These are phyloP conservation scores for Claviceps sp. DNA, from an alignment of 2,329 filamentous ascomycete genomes.

Conservation along the genomic window DNA sequence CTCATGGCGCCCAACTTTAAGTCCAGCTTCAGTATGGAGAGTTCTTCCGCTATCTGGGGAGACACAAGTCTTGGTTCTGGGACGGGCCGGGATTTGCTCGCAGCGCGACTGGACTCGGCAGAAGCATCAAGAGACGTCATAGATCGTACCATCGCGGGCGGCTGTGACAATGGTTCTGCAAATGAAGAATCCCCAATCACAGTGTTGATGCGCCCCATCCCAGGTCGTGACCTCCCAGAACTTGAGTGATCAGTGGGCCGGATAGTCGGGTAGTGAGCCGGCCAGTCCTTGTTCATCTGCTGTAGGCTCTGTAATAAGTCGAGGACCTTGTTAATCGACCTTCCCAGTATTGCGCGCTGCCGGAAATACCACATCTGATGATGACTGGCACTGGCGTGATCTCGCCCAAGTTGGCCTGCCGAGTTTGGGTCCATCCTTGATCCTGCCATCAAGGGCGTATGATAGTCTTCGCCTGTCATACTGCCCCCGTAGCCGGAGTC, in stretches of 20 bases:
- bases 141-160: conserved; percentile 48
- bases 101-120: conserved; percentile 60
- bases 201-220: conserved; percentile 50
- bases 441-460: conserved; percentile 11
- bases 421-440: conserved; percentile 26
- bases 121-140: conserved; percentile 51
- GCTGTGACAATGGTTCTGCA: conserved; percentile 24
- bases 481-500: conserved; percentile 92
- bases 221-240: conserved; percentile 40
- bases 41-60: conserved; percentile 87
- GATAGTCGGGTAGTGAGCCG: conserved; percentile 84
- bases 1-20: conserved; percentile 77
- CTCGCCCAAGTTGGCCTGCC: conserved; percentile 26
- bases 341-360: conserved; percentile 74
- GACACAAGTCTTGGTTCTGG: conserved; percentile 75
- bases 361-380: conserved; percentile 92
- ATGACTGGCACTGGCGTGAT: conserved; percentile 69
- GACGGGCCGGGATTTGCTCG: conserved; percentile 40
- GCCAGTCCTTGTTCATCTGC: conserved; percentile 83
- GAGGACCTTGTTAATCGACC: conserved; percentile 75
- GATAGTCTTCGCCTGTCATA: conserved; percentile 47
- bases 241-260: conserved; percentile 41
- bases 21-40: conserved; percentile 89
- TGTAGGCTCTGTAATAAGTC: conserved; percentile 74
- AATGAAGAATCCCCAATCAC: conserved; percentile 35